phyloP scores from a whole-genome alignment of 306 rosid species.

The Corylus avellana region DNA sequence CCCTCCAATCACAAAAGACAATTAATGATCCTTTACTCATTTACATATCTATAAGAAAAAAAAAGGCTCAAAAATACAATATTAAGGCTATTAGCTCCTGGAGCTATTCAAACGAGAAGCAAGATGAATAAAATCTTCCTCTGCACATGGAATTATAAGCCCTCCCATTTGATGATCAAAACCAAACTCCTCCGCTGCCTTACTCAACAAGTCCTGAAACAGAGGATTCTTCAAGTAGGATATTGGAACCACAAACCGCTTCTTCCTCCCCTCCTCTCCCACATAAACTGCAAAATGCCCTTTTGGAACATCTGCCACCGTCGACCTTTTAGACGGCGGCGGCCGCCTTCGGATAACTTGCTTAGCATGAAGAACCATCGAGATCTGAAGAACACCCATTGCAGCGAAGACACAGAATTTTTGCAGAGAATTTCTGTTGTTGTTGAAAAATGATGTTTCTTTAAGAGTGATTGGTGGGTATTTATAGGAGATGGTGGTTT shows the following conservation, averaged over 20 bases:
- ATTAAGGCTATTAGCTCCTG: neutral
- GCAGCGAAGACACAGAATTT: neutral
- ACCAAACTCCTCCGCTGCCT: slow-evolving; percentile 48
- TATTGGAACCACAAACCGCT: slow-evolving; percentile 49
- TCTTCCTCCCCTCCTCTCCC: slow-evolving; percentile 24
- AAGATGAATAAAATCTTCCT: slow-evolving; percentile 38
- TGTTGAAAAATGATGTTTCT: neutral
- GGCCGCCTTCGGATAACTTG: slow-evolving; percentile 22
- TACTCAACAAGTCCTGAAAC: slow-evolving; percentile 41
- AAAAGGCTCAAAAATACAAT: slow-evolving; percentile 13
- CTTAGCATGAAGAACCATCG: slow-evolving; percentile 37
- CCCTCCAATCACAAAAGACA: neutral
- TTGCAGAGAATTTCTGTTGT: neutral
- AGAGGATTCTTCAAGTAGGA: slow-evolving; percentile 45
- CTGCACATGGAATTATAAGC: slow-evolving; percentile 43
- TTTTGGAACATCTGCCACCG: slow-evolving; percentile 30
- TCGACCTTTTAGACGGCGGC: slow-evolving; percentile 23
- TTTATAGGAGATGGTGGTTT: neutral
- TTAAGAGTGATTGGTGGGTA: neutral
- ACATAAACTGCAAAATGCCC: slow-evolving; percentile 55
- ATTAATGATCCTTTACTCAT: neutral
- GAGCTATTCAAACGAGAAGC: slow-evolving; percentile 24
- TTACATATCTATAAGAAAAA: neutral
- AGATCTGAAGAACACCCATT: slow-evolving; percentile 40
- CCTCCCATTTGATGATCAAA: slow-evolving; percentile 37